Conservation (phyloP, 331 rosid species). For the Stylosanthes scabra region DNA sequence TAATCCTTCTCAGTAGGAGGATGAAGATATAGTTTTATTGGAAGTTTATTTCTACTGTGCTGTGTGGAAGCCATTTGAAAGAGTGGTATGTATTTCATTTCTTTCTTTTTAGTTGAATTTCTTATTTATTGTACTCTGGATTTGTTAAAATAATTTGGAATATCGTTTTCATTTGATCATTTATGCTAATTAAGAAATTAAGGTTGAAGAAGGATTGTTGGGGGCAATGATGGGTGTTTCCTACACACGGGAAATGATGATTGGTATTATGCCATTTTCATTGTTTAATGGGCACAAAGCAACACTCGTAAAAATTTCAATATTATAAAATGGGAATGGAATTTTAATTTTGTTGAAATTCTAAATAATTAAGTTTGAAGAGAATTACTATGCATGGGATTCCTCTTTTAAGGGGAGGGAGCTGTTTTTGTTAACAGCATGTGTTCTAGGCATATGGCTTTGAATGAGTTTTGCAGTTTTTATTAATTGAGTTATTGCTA, state of each 20-base stretch:
- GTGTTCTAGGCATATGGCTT: not conserved
- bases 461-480: constrained; percentile 18
- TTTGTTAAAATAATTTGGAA: too few species aligned
- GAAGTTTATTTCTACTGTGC: too few species aligned
- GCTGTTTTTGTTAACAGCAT: not conserved
- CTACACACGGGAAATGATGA: constrained; percentile 97
- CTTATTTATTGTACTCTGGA: too few species aligned
- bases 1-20: too few species aligned
- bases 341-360: not conserved
- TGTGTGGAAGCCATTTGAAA: too few species aligned
- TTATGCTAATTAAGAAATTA: too few species aligned
- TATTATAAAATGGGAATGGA: constrained; percentile 3
- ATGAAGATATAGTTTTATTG: too few species aligned
- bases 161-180: too few species aligned
- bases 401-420: too few species aligned
- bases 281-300: constrained; percentile 76
- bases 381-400: too few species aligned
- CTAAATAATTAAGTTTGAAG: not conserved
- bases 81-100: too few species aligned
- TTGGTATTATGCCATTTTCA: constrained; percentile 97
- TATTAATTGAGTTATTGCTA: constrained; percentile 1
- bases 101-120: too few species aligned
- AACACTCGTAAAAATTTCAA: constrained; percentile 19
- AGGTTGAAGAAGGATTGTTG: constrained; percentile 99
- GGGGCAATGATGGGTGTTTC: constrained; percentile 99